Evolutionary conservation across 225 moss, liverwort and hornwort species (phyloP).

Genomic region (Polytrichum formosum): DNA sequence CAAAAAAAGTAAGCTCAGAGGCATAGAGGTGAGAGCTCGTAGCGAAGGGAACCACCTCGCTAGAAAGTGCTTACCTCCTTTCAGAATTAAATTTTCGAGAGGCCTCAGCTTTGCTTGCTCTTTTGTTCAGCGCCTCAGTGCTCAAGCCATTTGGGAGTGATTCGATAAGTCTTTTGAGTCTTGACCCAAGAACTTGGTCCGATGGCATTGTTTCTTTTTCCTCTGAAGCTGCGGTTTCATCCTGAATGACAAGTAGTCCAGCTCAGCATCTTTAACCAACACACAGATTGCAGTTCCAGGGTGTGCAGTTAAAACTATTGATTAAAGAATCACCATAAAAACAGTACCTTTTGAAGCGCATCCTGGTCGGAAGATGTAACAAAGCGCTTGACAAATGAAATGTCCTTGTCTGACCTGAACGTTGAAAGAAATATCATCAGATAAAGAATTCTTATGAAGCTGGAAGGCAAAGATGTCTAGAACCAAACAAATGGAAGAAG

Average conservation of each 20-base stretch:
- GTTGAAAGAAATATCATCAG: neutral
- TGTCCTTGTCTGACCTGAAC: conserved; percentile 31
- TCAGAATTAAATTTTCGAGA: conserved; percentile 35
- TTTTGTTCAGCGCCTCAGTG: conserved; percentile 22
- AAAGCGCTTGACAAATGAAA: conserved; percentile 20
- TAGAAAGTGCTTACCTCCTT: conserved; percentile 24
- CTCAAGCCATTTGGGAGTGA: conserved; percentile 57
- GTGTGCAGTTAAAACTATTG: neutral
- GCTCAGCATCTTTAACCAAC: conserved; percentile 8
- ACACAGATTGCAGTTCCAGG: neutral
- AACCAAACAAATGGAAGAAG: neutral
- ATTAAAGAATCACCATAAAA: neutral
- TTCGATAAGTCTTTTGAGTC: conserved; percentile 67
- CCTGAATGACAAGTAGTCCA: neutral
- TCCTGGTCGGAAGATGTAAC: neutral
- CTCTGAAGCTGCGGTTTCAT: conserved; percentile 23
- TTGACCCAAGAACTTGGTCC: conserved; percentile 67
- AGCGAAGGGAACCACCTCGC: neutral
- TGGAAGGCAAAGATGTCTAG: neutral
- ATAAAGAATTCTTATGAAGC: neutral
- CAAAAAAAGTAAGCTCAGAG: too few relatives aligned
- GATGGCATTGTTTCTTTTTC: conserved; percentile 46
- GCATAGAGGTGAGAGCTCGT: conserved; percentile 6
- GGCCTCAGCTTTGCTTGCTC: conserved; percentile 23
- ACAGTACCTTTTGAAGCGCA: neutral